These are phyloP conservation scores for Leccinum variicolor DNA, from an alignment of 768 basidiomycete genomes.

Conservation along the genomic window DNA sequence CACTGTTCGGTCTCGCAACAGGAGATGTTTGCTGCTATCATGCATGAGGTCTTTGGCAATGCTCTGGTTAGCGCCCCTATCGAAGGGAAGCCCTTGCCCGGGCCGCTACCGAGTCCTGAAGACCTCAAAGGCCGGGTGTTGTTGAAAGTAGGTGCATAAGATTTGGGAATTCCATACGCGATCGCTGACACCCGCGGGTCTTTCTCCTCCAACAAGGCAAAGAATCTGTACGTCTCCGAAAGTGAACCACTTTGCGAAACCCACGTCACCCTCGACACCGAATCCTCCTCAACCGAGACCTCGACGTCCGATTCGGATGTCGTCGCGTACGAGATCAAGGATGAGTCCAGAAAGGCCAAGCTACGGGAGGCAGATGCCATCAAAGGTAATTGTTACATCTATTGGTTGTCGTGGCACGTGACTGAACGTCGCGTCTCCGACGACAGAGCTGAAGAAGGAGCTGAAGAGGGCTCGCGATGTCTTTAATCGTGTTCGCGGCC, in stretches of 20 bases:
- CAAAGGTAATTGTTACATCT: conserved; percentile 27
- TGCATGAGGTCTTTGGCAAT: conserved; percentile 60
- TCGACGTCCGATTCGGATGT: conserved; percentile 34
- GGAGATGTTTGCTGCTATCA: conserved; percentile 70
- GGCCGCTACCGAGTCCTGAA: conserved; percentile 77
- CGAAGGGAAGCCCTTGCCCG: conserved; percentile 47
- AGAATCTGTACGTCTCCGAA: conserved; percentile 63
- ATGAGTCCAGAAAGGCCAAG: conserved; percentile 27
- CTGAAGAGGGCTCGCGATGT: conserved; percentile 39
- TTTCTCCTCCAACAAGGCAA: conserved; percentile 46
- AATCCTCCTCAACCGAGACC: conserved; percentile 41
- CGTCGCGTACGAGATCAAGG: conserved; percentile 19
- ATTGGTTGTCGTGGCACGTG: conserved; percentile 4
- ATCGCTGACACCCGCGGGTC: not conserved
- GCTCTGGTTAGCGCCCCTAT: conserved; percentile 47
- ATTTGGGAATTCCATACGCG: not conserved
- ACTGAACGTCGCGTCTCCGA: conserved; percentile 12
- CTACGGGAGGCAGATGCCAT: conserved; percentile 33
- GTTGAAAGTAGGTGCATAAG: conserved; percentile 62
- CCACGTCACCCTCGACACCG: conserved; percentile 34
- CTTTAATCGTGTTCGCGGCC: conserved; percentile 40
- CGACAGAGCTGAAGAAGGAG: conserved; percentile 37
- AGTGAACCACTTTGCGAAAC: conserved; percentile 33
- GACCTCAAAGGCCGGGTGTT: conserved; percentile 75
- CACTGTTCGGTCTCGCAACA: conserved; percentile 82